Conservation (phyloP, 2,329 filamentous ascomycete genomes). For the Emergomyces pasteurianus region DNA sequence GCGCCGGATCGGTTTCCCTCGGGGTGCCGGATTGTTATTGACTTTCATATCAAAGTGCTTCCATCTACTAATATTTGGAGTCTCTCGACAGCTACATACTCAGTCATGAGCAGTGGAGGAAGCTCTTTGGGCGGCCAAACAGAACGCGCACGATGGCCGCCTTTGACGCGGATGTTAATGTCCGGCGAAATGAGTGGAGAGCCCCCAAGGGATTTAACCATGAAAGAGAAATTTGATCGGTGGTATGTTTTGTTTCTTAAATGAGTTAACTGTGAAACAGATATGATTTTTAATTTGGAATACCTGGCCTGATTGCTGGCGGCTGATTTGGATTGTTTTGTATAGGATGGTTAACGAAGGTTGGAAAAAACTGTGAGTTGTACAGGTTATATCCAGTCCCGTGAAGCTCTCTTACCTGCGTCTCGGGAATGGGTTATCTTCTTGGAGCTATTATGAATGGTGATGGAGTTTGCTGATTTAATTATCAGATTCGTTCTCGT, state of each 20-base stretch:
- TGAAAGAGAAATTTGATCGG: slow-evolving; percentile 62
- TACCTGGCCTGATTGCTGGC: background rate
- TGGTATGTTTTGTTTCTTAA: slow-evolving; percentile 34
- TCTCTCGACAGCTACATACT: background rate
- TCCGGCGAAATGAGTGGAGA: slow-evolving; percentile 73
- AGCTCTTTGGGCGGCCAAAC: slow-evolving; percentile 30
- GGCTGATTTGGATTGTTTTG: background rate
- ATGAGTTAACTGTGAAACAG: background rate
- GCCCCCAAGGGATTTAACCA: slow-evolving; percentile 53
- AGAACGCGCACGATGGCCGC: slow-evolving; percentile 71
- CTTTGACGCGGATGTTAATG: slow-evolving; percentile 68
- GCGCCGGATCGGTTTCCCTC: background rate
- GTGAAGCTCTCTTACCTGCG: too few species aligned
- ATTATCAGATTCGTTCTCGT: slow-evolving; percentile 56
- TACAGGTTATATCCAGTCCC: slow-evolving; percentile 12
- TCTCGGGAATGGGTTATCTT: background rate
- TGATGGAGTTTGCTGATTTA: background rate
- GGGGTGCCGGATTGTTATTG: background rate
- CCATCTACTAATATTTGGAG: background rate
- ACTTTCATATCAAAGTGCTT: background rate
- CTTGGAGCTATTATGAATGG: background rate
- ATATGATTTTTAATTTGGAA: background rate
- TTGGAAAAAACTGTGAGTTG: slow-evolving; percentile 60
- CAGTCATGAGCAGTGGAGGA: slow-evolving; percentile 9
- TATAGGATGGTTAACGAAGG: slow-evolving; percentile 73